These are phyloP conservation scores for Eimeria maxima DNA, from an alignment of 169 alveolate species.

Conservation along the genomic window DNA sequence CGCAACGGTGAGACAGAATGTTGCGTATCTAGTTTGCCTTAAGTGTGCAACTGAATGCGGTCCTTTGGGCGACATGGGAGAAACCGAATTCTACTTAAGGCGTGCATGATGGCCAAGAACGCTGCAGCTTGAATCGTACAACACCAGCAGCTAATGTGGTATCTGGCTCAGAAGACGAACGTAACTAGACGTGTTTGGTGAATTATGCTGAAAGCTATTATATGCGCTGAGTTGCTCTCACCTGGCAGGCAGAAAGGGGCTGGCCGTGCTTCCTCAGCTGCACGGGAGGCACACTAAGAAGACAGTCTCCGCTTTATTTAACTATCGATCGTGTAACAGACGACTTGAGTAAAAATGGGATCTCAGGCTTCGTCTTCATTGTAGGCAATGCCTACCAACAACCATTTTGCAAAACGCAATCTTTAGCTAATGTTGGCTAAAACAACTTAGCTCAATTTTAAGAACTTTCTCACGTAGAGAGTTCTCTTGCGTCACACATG, in stretches of 20 bases:
- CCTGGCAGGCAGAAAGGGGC: not conserved
- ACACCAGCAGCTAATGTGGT: not conserved
- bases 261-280: not conserved
- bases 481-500: not conserved
- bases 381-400: not conserved
- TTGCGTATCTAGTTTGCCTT: too few relatives aligned
- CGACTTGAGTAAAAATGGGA: not conserved
- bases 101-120: too few relatives aligned
- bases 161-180: not conserved
- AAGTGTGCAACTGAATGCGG: too few relatives aligned
- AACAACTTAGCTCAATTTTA: not conserved
- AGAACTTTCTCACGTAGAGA: not conserved
- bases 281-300: not conserved
- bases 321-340: not conserved
- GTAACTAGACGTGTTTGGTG: not conserved
- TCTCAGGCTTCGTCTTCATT: not conserved
- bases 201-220: not conserved
- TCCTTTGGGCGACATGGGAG: too few relatives aligned
- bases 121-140: not conserved
- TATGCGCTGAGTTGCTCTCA: not conserved
- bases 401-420: not conserved
- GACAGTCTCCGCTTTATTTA: not conserved
- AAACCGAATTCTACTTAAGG: too few relatives aligned
- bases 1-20: too few relatives aligned
- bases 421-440: not conserved